Evolutionary conservation across 2,329 filamentous ascomycete genomes (phyloP), one percentile per base, ranked within the genome.

Genomic region (Fusarium brevicatenulatum): DNA sequence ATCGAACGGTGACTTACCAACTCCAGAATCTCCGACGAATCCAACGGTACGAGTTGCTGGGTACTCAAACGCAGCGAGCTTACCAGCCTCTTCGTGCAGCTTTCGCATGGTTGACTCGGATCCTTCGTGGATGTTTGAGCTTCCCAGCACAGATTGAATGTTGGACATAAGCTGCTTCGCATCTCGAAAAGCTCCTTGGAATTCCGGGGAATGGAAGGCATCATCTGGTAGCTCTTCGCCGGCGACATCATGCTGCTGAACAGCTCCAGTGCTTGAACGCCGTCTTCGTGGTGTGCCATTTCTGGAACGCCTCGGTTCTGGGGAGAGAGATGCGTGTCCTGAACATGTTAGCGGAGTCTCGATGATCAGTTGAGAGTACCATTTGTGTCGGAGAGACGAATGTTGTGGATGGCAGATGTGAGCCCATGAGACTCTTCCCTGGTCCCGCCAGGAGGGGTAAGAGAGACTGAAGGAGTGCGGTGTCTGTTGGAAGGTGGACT

Each of bases 21-120:
- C 84, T 7, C 85, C 86, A 18, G 85, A 85, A 66, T 86, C 85
- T 0, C 86, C 86, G 1, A 87, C 83, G 43, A 87, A 82, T 1
- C 84, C 85, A 2, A 87, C 83, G 7, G 76, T 84, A 21, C 84
- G 78, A 5, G 79, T 82, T 0, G 82, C 78, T 1, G 82, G 82
- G 32, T 80, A 82, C 23, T 81, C 71, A 50, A 86, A 87, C 0
- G 40, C 34, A 3, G 81, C 78, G 28, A 88, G 66, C 0, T 73
- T 63, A 3, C 63, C 32, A 4, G 82, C 83, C 39, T 81, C 72
- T 11, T 70, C 44, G 58, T 82, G 71, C 4, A 86, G 80, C 18
- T 70, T 68, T 16, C 72, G 37, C 54, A 87, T 83, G 1, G 78
- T 82, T 0, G 85, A 86, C 23, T 82, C 82, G 0, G 79, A 75